These are phyloP conservation scores for Colletotrichum salicis DNA, from an alignment of 2,329 filamentous ascomycete species.

Conservation along the genomic window DNA sequence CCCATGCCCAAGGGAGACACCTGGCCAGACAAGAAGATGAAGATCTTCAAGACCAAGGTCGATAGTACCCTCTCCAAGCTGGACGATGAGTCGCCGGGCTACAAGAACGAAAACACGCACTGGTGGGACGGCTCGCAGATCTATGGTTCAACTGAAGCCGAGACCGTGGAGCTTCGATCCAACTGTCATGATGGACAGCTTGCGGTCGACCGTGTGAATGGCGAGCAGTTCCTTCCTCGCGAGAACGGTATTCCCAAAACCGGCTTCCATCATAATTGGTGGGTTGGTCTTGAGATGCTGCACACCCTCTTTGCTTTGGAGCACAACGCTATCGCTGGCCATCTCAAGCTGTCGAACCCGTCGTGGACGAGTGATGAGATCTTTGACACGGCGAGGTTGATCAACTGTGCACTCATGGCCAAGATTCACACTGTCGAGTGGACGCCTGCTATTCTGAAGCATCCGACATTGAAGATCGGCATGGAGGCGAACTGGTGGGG, in stretches of 20 bases:
- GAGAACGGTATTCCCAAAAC: conserved; percentile 52
- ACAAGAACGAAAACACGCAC: conserved; percentile 53
- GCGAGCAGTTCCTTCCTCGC: conserved; percentile 51
- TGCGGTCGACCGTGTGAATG: neutral
- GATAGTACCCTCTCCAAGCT: conserved; percentile 47
- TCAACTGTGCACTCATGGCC: conserved; percentile 59
- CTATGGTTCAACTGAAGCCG: conserved; percentile 53
- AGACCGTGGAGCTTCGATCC: conserved; percentile 48
- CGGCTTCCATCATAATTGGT: conserved; percentile 58
- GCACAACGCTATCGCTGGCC: conserved; percentile 56
- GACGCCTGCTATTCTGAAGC: conserved; percentile 58
- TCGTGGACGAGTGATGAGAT: conserved; percentile 51
- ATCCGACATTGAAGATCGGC: conserved; percentile 53
- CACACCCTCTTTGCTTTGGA: conserved; percentile 59
- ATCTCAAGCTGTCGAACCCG: conserved; percentile 47
- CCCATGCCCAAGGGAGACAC: conserved; percentile 39
- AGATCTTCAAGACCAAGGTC: conserved; percentile 47
- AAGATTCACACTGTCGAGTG: conserved; percentile 62
- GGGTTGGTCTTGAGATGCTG: conserved; percentile 57
- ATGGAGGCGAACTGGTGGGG: conserved; percentile 60
- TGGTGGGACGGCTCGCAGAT: conserved; percentile 61
- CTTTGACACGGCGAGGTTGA: conserved; percentile 56
- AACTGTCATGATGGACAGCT: conserved; percentile 25
- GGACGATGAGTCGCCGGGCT: conserved; percentile 51
- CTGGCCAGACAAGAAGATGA: conserved; percentile 49